A percentile compares a stretch with the other conserved stretches of the same genome.
phyloP scores from a whole-genome alignment of 257 asterid species.

The Avicennia marina region DNA sequence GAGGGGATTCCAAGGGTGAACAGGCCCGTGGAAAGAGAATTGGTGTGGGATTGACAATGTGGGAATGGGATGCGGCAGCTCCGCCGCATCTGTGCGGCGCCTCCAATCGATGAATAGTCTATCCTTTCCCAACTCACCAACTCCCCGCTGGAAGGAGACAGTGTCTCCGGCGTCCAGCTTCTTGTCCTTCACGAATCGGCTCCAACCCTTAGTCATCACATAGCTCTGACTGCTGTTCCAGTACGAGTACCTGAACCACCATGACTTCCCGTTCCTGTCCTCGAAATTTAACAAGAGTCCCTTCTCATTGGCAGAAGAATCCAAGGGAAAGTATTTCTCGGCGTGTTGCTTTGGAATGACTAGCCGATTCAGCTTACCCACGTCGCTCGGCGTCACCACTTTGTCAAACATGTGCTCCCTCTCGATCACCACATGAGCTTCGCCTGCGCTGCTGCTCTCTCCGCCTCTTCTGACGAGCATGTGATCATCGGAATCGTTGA shows the following conservation, averaged over 20 bases:
- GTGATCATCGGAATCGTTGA: slow-evolving; percentile 19
- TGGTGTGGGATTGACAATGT: slow-evolving; percentile 28
- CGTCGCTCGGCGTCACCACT: slow-evolving; percentile 96
- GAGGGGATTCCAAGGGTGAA: slow-evolving; percentile 10
- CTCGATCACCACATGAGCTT: slow-evolving; percentile 25
- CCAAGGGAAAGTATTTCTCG: slow-evolving; percentile 85
- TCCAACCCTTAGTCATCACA: slow-evolving; percentile 98
- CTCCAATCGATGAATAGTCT: slow-evolving; percentile 88
- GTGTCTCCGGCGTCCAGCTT: slow-evolving; percentile 86
- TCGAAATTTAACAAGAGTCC: slow-evolving; percentile 83
- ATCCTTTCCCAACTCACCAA: slow-evolving; percentile 48
- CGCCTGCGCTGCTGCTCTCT: slow-evolving; percentile 3
- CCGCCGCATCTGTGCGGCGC: slow-evolving; percentile 81
- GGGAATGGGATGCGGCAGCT: slow-evolving; percentile 16
- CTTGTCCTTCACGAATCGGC: slow-evolving; percentile 87
- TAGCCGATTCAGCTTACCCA: slow-evolving; percentile 81
- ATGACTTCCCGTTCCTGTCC: slow-evolving; percentile 80
- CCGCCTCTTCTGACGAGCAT: slow-evolving; percentile 15
- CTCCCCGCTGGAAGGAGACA: slow-evolving; percentile 81
- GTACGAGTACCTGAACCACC: slow-evolving; percentile 93
- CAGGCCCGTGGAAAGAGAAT: slow-evolving; percentile 32
- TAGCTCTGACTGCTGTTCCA: slow-evolving; percentile 99
- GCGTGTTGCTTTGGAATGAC: slow-evolving; percentile 99
- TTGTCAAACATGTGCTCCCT: slow-evolving; percentile 95
- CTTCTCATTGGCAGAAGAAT: slow-evolving; percentile 73